These are phyloP conservation scores for Poteriospumella lacustris DNA, from an alignment of 108 stramenopile species.

Conservation along the genomic window DNA sequence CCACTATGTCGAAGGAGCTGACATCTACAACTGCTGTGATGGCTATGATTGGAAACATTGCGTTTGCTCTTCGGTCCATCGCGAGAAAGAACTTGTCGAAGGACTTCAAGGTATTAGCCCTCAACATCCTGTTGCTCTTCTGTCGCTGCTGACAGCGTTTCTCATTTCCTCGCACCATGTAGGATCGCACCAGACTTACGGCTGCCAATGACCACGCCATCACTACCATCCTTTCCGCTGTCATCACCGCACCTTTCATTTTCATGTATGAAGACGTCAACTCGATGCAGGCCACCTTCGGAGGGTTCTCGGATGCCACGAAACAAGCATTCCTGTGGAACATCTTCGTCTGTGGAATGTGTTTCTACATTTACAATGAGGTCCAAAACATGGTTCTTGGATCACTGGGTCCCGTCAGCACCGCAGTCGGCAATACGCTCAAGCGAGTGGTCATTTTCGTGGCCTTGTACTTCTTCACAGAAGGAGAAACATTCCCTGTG, in stretches of 20 bases:
- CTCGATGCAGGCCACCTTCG: not conserved
- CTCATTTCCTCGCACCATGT: not conserved
- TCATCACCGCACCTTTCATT: not conserved
- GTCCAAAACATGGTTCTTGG: conserved; percentile 11
- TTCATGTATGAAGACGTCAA: not conserved
- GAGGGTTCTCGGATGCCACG: not conserved
- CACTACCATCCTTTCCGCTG: not conserved
- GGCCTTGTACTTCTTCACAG: conserved; percentile 4
- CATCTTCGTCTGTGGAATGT: conserved; percentile 2
- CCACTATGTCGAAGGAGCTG: not conserved
- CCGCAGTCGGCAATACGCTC: conserved; percentile 10
- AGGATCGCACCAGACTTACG: not conserved
- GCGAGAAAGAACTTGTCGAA: not conserved
- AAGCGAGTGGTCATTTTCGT: conserved; percentile 3
- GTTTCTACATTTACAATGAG: conserved; percentile 14
- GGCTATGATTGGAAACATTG: not conserved
- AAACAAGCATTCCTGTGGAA: not conserved
- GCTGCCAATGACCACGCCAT: not conserved
- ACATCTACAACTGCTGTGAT: not conserved
- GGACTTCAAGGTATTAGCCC: not conserved
- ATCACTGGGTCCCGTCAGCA: not conserved
- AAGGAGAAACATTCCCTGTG: conserved; percentile 3
- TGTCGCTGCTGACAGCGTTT: not conserved
- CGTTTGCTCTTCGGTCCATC: not conserved
- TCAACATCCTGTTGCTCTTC: not conserved